Base-by-base conservation (phyloP, 2,329 filamentous ascomycete genomes). In the Blumeriella jaapii region DNA sequence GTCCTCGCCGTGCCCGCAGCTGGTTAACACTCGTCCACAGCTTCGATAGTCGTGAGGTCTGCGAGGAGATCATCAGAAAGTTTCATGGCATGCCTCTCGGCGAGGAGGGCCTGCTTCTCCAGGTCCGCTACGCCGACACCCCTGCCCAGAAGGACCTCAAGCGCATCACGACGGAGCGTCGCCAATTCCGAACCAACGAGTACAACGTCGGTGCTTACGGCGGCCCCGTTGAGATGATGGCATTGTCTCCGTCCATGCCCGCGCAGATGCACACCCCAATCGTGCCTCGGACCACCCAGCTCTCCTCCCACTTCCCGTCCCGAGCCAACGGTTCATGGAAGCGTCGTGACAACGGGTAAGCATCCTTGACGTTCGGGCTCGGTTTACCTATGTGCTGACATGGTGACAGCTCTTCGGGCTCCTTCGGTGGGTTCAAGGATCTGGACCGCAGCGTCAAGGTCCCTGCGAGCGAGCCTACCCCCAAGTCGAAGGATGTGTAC, bases 91-190 rank as follows among this genome's bases (percentile, higher is more conserved):
- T 78, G 48, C 64, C 72, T 18, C 71, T 83, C 47, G 82, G 82
- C 25, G 76, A 82, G 20, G 84, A 93, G 52, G 76, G 80, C 17
- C 74, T 91, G 46, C 78, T 87, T 45, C 74, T 91, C 61, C 87
- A 95, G 61, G 86, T 98, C 49, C 87, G 91, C 47, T 98, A 93
- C 58, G 89, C 93, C 44, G 91, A 98, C 55, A 98, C 91, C 23
- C 84, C 91, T 36, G 82, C 89, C 44, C 91, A 98, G 61, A 98
- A 98, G 45, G 77, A 91, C 56, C 70, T 98, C 49, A 98, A 98
- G 70, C 82, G 91, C 46, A 82, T 95, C 56, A 96, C 89, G 26
- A 86, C 91, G 19, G 86, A 94, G 57, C 84, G 87, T 39, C 86
- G 91, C 42, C 85, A 93, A 55, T 96, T 94, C 63, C 84, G 91